Percentiles rank a stretch among this genome's conserved stretches.
Conservation (phyloP, 495 filamentous ascomycete genomes). For the Hyaloscypha hepaticicola region DNA sequence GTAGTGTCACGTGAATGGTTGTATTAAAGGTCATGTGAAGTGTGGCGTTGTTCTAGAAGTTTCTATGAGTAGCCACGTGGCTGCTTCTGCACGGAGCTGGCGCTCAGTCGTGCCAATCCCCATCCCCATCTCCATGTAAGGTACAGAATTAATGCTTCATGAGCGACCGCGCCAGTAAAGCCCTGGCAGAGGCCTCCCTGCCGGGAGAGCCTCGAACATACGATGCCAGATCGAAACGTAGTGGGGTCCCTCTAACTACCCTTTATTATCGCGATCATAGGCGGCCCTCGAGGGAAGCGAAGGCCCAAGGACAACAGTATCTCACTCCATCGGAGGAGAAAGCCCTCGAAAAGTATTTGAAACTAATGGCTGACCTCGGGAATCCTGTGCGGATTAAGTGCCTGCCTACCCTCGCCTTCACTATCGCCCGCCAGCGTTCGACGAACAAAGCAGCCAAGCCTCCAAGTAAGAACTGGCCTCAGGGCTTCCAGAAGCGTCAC, state of each 20-base stretch:
- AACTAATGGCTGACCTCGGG: slow-evolving; percentile 27
- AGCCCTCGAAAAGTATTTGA: slow-evolving; percentile 2
- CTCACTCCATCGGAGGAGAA: not conserved
- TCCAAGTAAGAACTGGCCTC: too few species aligned
- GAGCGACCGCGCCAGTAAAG: not conserved
- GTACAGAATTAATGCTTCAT: too few species aligned
- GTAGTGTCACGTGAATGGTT: not conserved
- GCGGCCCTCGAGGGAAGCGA: not conserved
- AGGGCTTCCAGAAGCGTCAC: slow-evolving; percentile 30
- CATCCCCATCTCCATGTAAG: too few species aligned
- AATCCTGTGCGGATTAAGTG: slow-evolving; percentile 36
- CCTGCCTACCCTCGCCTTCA: slow-evolving; percentile 13
- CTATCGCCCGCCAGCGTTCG: slow-evolving; percentile 2
- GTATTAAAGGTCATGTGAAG: slow-evolving; percentile 14
- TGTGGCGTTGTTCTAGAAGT: slow-evolving; percentile 15
- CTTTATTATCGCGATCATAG: too few species aligned
- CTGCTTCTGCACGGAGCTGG: too few species aligned
- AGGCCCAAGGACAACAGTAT: not conserved
- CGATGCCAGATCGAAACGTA: not conserved
- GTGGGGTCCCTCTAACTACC: too few species aligned
- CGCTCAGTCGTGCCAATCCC: too few species aligned
- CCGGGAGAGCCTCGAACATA: not conserved
- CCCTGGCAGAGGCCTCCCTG: not conserved
- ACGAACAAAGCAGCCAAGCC: slow-evolving; percentile 12
- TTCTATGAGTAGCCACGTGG: slow-evolving; percentile 10